Percentiles rank a stretch among this genome's conserved stretches.
phyloP scores from a whole-genome alignment of 2,329 filamentous ascomycete species.

The Paracamarosporium sp. region DNA sequence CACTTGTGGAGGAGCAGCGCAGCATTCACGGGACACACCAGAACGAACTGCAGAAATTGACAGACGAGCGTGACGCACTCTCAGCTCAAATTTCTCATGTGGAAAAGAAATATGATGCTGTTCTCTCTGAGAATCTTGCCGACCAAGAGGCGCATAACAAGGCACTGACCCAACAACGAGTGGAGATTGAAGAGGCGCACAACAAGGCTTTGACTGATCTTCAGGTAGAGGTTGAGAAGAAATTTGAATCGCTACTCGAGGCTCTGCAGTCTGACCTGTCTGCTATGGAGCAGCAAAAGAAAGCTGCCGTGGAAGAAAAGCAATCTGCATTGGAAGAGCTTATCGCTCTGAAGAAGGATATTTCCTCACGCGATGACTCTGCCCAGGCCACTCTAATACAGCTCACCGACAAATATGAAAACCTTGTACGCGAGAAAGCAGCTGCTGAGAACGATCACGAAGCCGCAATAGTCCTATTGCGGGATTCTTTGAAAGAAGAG shows the following conservation, averaged over 20 bases:
- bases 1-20: conserved; percentile 27
- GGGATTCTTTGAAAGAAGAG: conserved; percentile 32
- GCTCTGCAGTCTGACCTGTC: conserved; percentile 32
- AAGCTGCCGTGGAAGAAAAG: conserved; percentile 29
- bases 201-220: conserved; percentile 31
- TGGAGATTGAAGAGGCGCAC: conserved; percentile 37
- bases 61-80: conserved; percentile 24
- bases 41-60: conserved; percentile 27
- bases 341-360: conserved; percentile 24
- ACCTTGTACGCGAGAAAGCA: conserved; percentile 31
- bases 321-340: conserved; percentile 36
- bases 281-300: conserved; percentile 37
- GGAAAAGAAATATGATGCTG: conserved; percentile 25
- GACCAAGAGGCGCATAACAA: conserved; percentile 29
- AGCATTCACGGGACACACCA: conserved; percentile 20
- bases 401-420: conserved; percentile 34
- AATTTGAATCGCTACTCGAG: conserved; percentile 36
- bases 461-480: conserved; percentile 31
- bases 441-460: conserved; percentile 37
- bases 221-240: conserved; percentile 37
- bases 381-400: conserved; percentile 23
- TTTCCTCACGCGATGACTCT: conserved; percentile 24
- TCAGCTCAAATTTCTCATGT: conserved; percentile 29
- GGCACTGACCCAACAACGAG: conserved; percentile 29
- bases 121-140: conserved; percentile 21